These are phyloP conservation scores for Dipteronia dyeriana DNA, from an alignment of 345 rosid genomes.

Conservation along the genomic window DNA sequence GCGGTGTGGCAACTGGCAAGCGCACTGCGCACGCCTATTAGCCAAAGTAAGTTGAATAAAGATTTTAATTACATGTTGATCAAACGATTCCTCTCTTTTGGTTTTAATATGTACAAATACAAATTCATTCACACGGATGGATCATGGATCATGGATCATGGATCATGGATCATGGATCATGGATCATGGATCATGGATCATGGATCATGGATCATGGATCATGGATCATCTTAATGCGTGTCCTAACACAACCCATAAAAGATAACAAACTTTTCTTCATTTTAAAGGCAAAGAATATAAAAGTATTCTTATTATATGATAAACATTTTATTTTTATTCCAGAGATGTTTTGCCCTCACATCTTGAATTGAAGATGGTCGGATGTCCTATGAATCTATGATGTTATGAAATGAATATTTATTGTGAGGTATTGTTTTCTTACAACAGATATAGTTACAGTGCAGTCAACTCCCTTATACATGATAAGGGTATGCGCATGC, in stretches of 20 bases:
- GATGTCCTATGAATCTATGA: background rate
- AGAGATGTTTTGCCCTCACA: background rate
- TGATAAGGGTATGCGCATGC: background rate
- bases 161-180: no score
- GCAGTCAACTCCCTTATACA: background rate
- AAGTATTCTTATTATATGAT: background rate
- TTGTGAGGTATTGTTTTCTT: background rate
- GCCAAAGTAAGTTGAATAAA: background rate
- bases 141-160: no score
- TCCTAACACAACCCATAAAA: no score
- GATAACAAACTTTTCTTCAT: no score
- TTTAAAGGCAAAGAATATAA: background rate
- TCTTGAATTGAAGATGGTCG: background rate
- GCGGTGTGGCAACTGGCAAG: background rate
- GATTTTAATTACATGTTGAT: background rate
- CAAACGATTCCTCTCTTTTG: background rate
- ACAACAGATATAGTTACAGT: slow-evolving; percentile 7
- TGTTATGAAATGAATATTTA: background rate
- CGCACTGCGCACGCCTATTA: background rate
- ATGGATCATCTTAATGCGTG: no score
- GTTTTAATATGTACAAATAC: no score
- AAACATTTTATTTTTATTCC: slow-evolving; percentile 11
- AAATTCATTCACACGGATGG: no score
- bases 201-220: no score
- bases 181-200: no score